Evolutionary conservation across 1,139 yeast species (phyloP), one percentile per base, ranked within the genome.

Genomic region (Candida tropicalis): DNA sequence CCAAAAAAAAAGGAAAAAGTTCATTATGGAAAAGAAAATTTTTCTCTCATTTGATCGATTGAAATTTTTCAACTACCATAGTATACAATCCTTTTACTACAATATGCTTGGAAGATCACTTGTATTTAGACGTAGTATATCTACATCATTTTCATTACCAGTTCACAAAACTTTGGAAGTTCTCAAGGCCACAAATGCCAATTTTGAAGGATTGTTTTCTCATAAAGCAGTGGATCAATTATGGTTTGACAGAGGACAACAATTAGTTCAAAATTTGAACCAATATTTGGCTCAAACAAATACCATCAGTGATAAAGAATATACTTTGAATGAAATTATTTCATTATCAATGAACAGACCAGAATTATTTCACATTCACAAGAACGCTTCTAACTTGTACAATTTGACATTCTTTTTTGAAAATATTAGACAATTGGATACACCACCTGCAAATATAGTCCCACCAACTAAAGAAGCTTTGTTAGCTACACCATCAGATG

Each of bases 361-460:
- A n/a, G 75, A 68, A 44, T 70, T 75, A 45, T 60, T 62, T 39
- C 69, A 66, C 17, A 65, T 83, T 38, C 81, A 77, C 55, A 75
- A 80, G 46, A 70, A 79, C 50, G 84, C 90, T 3, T 72, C 88
- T 1, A 61, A 79, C 29, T 67, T 85, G 46, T 75, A 78, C 63
- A 84, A 82, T 60, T 61, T 80, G 41, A 79, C 74, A 49, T 84
- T 83, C 54, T 76, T 81, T 44, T 66, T 83, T 51, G 82, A 82
- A 38, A 68, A 79, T 8, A 61, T 85, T 46, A 77, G 71, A 49
- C 68, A 66, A 34, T 34, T 35, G 24, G 24, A 38, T 23, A 17
- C 18, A 28, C 38, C 31, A 17, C 44, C 23, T 46, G 51, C 15
- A 41, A 28, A 49, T 8, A 51, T 60, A 23, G 47, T 43, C 11